Base-by-base conservation (phyloP, 164 flowering plant species). In the Aristolochia contorta region DNA sequence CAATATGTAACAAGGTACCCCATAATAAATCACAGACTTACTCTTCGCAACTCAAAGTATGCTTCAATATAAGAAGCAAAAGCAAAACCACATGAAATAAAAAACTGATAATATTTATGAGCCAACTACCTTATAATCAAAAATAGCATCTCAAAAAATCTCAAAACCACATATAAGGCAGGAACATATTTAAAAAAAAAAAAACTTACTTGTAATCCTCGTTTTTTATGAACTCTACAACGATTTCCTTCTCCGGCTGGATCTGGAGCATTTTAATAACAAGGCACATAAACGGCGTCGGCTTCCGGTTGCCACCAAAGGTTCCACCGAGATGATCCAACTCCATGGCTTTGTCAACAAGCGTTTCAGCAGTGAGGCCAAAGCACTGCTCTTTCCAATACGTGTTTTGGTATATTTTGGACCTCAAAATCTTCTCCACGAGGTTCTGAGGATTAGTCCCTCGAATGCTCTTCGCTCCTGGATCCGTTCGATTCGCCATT, bases 331-430 rank as follows among this genome's bases (percentile, higher is more conserved):
- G 68, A 62, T 91, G 93, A 72, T 94, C 95, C 56, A 94, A 75
- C 75, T 94, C 95, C 99, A 88, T 91, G 64, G 99, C 99, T 70
- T 91, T 94, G 73, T 91, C 97, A 20, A 94, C 97, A 0, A 94
- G 81, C 8, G 96, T 94, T 70, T 91, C 99, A 3, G 99, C 99
- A 0, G 99, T 94, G 21, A 94, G 71, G 0, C 99, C 96, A 60
- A 94, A 94, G 65, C 99, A 94, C 64, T 94, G 99, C 71, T 94
- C 99, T 70, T 94, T 94, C 99, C 97, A 94, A 75, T 80, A 94
- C 0, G 87, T 85, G 72, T 84, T 61, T 74, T 86, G 93, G 72
- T 94, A 91, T n/a, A 91, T 94, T 74, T 94, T 90, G 24, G 93
- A 72, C 59, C 99, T 68, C 50, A 94, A 51, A 0, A 88, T 94